phyloP scores from a whole-genome alignment of 805 yeast genomes.

The Cyberlindnera samutprakarnensis region DNA sequence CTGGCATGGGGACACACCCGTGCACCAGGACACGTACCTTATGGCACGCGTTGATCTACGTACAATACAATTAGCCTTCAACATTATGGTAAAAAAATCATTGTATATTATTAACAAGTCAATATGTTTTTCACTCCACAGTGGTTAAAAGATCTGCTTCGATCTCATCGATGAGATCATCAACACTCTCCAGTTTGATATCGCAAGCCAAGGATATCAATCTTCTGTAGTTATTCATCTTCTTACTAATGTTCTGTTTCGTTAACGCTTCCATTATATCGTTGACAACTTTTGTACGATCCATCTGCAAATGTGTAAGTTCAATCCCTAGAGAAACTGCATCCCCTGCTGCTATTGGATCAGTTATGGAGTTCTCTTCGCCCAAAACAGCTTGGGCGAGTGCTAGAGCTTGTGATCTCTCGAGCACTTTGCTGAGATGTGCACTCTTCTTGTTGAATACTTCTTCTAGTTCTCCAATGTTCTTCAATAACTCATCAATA shows the following conservation, averaged over 20 bases:
- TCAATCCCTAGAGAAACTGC: constrained; percentile 27
- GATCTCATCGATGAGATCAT: constrained; percentile 75
- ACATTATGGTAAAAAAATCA: too few species aligned
- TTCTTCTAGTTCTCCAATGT: constrained; percentile 11
- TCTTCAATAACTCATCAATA: constrained; percentile 11
- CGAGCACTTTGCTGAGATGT: constrained; percentile 38
- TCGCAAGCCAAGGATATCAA: constrained; percentile 75
- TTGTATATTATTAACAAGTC: too few species aligned
- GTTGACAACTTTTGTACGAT: constrained; percentile 36
- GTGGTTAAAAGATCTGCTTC: constrained; percentile 32
- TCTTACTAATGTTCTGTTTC: constrained; percentile 37
- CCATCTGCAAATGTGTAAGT: constrained; percentile 46
- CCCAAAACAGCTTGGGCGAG: constrained; percentile 51
- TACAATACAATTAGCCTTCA: too few species aligned
- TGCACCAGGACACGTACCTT: too few species aligned
- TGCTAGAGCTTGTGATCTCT: constrained; percentile 57
- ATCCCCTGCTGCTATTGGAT: constrained; percentile 6
- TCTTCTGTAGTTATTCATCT: constrained; percentile 73
- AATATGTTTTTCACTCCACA: constrained; percentile 5
- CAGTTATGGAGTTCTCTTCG: constrained; percentile 34
- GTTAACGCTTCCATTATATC: constrained; percentile 45
- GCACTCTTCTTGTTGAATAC: constrained; percentile 23
- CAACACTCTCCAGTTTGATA: constrained; percentile 69
- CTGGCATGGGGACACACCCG: too few species aligned
- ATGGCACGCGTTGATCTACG: too few species aligned